These are phyloP conservation scores for Sherardia arvensis DNA, from an alignment of 257 asterid species.

Conservation along the genomic window DNA sequence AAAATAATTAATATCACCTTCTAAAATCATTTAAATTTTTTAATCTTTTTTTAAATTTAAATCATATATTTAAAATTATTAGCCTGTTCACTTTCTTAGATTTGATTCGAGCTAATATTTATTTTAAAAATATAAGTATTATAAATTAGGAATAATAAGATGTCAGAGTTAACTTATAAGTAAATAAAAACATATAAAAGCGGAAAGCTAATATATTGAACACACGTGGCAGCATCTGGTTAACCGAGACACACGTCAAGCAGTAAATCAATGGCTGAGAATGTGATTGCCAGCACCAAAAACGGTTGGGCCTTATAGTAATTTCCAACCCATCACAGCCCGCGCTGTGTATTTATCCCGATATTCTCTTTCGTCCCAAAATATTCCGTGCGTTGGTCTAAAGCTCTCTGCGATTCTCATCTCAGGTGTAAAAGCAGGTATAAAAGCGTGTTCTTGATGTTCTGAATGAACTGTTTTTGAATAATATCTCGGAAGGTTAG, in stretches of 20 bases:
- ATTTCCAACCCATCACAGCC: neutral
- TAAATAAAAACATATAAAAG: too few species aligned
- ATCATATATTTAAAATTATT: too few species aligned
- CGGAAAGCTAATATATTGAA: too few species aligned
- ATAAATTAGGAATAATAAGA: too few species aligned
- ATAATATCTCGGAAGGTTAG: neutral
- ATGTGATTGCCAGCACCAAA: neutral
- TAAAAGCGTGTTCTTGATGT: neutral
- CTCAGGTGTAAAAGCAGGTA: conserved; percentile 11
- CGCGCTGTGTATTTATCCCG: conserved; percentile 15
- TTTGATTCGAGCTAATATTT: too few species aligned
- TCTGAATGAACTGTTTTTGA: neutral
- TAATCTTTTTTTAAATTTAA: too few species aligned
- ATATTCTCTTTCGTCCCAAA: conserved; percentile 1
- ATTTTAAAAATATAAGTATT: too few species aligned
- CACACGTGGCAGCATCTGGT: conserved; percentile 11
- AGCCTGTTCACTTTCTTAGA: too few species aligned
- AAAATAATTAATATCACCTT: too few species aligned
- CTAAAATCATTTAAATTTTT: too few species aligned
- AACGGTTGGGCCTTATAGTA: conserved; percentile 16
- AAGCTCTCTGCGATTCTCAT: conserved; percentile 15
- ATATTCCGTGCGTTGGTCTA: conserved; percentile 26
- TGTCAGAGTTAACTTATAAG: too few species aligned
- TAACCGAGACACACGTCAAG: conserved; percentile 4
- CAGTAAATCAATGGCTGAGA: conserved; percentile 24